Evolutionary conservation across 164 flowering plant genomes (phyloP), one percentile per base, ranked within the genome.

Genomic region (Nymphaea thermarum): DNA sequence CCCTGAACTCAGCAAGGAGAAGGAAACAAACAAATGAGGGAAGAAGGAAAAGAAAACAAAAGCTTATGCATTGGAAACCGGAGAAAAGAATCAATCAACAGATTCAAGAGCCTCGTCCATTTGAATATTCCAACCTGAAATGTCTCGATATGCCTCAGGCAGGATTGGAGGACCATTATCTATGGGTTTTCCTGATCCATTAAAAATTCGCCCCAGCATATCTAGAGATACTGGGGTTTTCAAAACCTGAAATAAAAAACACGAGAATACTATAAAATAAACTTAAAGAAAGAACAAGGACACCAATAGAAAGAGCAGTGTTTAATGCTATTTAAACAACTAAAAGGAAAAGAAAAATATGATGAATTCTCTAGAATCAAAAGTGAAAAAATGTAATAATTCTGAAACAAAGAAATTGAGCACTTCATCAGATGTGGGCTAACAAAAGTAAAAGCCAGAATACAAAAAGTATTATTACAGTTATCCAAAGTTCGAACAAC

Each of bases 161-260:
- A 95, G 77, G 71, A 95, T 87, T 11, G 97, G 97, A 62, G 99
- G 99, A 41, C 99, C 99, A 77, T 95, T 95, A 78, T 95, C 98
- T 76, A 92, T 95, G 55, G 98, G 98, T 77, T 90, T 95, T 47
- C 99, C 99, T 65, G 99, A 95, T 65, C 99, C 99, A 81, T 95
- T 92, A 73, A 95, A 95, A 60, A 95, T 92, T 68, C 99, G 99
- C 43, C 99, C 99, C 79, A 95, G 97, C 99, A 95, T 91, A 75
- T 95, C 97, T 84, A 85, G 53, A 44, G 98, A 91, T 63, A 95
- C 99, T 59, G 99, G 99, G 61, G 99, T 95, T 80, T 92, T 95
- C 76, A 95, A 68, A 75, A 92, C 99, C 99, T 95, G 82, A 65
- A 51, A 51, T 3, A 15, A 10, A 51, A 51, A 15, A 10, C 10